Evolutionary conservation across 768 basidiomycete species (phyloP), one percentile per base, ranked within the genome.

Genomic region (Tricholoma sp.): DNA sequence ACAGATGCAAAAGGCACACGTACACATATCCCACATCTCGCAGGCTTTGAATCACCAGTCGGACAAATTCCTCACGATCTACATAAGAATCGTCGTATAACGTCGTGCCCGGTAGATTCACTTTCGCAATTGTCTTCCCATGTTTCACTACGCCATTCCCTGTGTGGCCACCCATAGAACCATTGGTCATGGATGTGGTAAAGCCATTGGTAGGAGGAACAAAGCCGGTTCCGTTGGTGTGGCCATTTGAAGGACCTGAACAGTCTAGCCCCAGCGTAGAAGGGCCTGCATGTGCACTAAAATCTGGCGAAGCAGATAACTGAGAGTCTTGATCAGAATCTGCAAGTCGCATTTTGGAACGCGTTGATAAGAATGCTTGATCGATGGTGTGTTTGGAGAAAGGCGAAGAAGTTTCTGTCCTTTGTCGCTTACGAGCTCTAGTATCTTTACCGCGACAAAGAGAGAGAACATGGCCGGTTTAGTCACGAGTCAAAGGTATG

Each of bases 21-120:
- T 41, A 58, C 35, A 76, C 84, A 60, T 87, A 87, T 45, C 94
- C 94, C 51, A 94, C 88, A 71, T 97, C 94, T 65, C 89, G 79
- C 62, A 98, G 72, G 63, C 88, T 91, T 70, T 98, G 94, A 59
- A 97, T 81, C 54, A 94, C 85, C 47, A 98, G 74, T 64, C 94
- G 79, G 51, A 96, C 85, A 68, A 92, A 94, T 71, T 97, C 94
- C 73, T 96, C 91, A 62, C 93, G 80, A 73, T 94, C 84, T 50
- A 96, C 77, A 60, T 77, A 77, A 60, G 88, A 86, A 71, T 89
- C 89, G 45, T 89, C 84, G 64, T 91, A 93, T 55, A 94, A 77
- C 35, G 80, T 80, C 49, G 86, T 83, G 22, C 91, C 90, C 18
- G 87, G 86, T 32, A 88, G 75, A 45, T 79, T 76, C 49, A 93